phyloP scores from a whole-genome alignment of 2,329 filamentous ascomycete species.

The Phaeomoniella chlamydospora region DNA sequence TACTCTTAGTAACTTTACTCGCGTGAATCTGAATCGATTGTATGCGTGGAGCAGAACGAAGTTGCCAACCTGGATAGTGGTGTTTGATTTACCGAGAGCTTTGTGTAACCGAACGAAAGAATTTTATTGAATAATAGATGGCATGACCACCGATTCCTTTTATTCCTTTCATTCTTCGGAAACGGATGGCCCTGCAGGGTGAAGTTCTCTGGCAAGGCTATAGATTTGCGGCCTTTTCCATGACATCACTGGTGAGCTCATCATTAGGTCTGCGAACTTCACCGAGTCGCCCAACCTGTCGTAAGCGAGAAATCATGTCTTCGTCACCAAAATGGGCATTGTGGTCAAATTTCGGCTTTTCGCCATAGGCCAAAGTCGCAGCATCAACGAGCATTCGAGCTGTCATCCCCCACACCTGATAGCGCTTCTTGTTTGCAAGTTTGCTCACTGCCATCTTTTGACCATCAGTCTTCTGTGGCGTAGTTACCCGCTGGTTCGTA shows the following conservation, averaged over 20 bases:
- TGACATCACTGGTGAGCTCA: slow-evolving; percentile 34
- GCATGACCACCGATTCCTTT: too few relatives aligned
- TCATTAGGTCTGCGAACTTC: slow-evolving; percentile 36
- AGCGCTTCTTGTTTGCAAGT: slow-evolving; percentile 40
- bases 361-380: slow-evolving; percentile 67
- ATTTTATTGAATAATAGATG: too few relatives aligned
- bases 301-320: slow-evolving; percentile 44
- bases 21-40: too few relatives aligned
- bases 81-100: too few relatives aligned
- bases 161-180: too few relatives aligned
- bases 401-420: slow-evolving; percentile 91
- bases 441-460: slow-evolving; percentile 23
- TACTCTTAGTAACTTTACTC: too few relatives aligned
- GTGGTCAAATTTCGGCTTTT: slow-evolving; percentile 73
- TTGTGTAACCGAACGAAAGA: too few relatives aligned
- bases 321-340: slow-evolving; percentile 52
- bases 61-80: too few relatives aligned
- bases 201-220: too few relatives aligned
- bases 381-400: slow-evolving; percentile 80
- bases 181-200: too few relatives aligned
- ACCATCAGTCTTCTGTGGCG: slow-evolving; percentile 31
- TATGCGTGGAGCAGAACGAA: too few relatives aligned
- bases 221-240: slow-evolving; percentile 34
- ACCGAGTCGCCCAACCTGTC: slow-evolving; percentile 41
- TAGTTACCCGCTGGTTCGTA: slow-evolving; percentile 52